phyloP scores from a whole-genome alignment of 2,329 filamentous ascomycete species.

The Fusarium vanettenii region DNA sequence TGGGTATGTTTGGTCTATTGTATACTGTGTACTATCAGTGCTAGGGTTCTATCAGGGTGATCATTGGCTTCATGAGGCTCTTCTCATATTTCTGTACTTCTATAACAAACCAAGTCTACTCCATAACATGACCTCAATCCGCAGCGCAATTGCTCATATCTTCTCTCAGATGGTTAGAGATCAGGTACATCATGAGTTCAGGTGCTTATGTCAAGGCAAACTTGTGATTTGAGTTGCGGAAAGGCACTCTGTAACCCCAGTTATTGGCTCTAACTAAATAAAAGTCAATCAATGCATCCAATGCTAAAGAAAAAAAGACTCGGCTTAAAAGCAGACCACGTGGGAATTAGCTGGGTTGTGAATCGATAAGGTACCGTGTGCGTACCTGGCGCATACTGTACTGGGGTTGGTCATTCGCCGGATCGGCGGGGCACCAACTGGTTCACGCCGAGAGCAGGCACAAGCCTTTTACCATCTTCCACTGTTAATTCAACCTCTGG shows the following conservation, averaged over 20 bases:
- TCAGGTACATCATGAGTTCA: not conserved
- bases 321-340: not conserved
- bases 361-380: not conserved
- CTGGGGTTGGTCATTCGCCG: not conserved
- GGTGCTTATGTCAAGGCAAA: not conserved
- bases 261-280: not conserved
- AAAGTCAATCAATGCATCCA: not conserved
- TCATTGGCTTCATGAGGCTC: not conserved
- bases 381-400: not conserved
- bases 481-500: not conserved
- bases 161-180: not conserved
- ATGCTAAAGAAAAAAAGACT: not conserved
- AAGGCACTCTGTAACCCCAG: not conserved
- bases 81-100: not conserved
- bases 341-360: not conserved
- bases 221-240: not conserved
- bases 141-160: not conserved
- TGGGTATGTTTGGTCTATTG: not conserved
- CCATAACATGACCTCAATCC: not conserved
- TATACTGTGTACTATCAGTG: not conserved
- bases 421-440: not conserved
- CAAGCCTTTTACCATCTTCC: not conserved
- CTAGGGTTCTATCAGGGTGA: not conserved
- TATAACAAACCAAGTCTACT: not conserved
- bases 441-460: not conserved